phyloP scores from a whole-genome alignment of 805 yeast genomes.

The Lachancea sp. region DNA sequence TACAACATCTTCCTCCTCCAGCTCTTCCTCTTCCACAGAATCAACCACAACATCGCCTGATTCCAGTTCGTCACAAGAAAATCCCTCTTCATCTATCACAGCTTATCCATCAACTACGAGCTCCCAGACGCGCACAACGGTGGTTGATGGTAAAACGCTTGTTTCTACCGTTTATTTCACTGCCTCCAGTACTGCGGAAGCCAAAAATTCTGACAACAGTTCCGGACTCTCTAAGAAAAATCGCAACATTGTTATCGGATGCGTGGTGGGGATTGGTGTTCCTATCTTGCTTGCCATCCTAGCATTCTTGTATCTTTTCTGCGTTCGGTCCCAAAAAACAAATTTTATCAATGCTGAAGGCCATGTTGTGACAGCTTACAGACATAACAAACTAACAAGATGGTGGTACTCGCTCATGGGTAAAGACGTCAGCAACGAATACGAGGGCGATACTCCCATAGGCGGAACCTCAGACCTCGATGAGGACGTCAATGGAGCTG shows the following conservation, averaged over 20 bases:
- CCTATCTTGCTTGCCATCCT: constrained; percentile 39
- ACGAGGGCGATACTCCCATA: constrained; percentile 24
- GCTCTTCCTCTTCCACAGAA: constrained; percentile 14
- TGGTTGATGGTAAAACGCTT: constrained; percentile 32
- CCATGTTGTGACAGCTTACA: constrained; percentile 32
- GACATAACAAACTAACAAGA: constrained; percentile 26
- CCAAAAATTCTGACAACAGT: constrained; percentile 14
- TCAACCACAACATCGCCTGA: constrained; percentile 13
- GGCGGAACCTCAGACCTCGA: constrained; percentile 16
- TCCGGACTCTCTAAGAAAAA: constrained; percentile 44
- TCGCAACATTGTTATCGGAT: constrained; percentile 56
- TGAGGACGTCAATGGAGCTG: constrained; percentile 2
- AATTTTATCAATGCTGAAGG: constrained; percentile 35
- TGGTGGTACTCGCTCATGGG: constrained; percentile 31
- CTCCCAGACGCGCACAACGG: constrained; percentile 22
- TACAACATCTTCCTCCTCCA: constrained; percentile 12
- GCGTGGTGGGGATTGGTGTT: constrained; percentile 65
- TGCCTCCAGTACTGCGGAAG: constrained; percentile 22
- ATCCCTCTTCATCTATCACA: constrained; percentile 11
- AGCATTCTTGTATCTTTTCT: constrained; percentile 26
- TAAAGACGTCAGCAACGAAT: constrained; percentile 20
- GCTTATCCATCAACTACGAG: constrained; percentile 9
- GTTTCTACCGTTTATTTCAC: constrained; percentile 31
- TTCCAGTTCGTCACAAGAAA: not conserved
- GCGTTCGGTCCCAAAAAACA: constrained; percentile 27